Percentiles rank a stretch among this genome's conserved stretches.
phyloP scores from a whole-genome alignment of 1,139 yeast species.

The Casaregolazyma lundiana region DNA sequence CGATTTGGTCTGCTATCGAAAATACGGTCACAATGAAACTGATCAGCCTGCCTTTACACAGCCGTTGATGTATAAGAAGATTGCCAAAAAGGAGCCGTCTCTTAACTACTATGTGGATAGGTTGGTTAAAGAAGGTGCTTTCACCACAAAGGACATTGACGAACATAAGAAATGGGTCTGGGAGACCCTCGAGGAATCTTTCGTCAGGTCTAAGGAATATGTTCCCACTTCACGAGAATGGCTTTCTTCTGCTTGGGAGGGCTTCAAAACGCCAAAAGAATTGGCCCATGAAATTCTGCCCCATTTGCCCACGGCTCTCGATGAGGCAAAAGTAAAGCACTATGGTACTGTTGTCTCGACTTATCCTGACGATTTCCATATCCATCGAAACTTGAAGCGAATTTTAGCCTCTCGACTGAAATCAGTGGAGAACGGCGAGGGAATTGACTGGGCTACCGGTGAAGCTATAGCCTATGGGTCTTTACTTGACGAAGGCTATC shows the following conservation, averaged over 20 bases:
- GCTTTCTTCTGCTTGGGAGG: constrained; percentile 99
- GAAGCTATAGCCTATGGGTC: constrained; percentile 98
- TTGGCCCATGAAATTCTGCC: constrained; percentile 94
- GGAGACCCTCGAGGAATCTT: constrained; percentile 87
- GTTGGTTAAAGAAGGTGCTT: constrained; percentile 79
- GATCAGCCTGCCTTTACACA: constrained; percentile 99
- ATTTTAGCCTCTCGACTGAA: constrained; percentile 84
- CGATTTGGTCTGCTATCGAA: constrained; percentile 97
- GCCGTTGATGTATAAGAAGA: constrained; percentile 91
- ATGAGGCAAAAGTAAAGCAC: constrained; percentile 62
- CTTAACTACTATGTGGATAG: constrained; percentile 79
- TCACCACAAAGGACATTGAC: constrained; percentile 82
- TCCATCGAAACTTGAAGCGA: constrained; percentile 95
- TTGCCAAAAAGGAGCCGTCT: constrained; percentile 84
- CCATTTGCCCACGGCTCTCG: constrained; percentile 92
- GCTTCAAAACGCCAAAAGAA: constrained; percentile 96
- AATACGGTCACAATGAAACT: constrained; percentile 98
- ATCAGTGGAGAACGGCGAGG: constrained; percentile 83
- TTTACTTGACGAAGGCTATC: constrained; percentile 86
- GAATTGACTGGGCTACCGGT: constrained; percentile 99
- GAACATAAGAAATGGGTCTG: constrained; percentile 99
- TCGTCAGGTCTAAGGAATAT: constrained; percentile 81
- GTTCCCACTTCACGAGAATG: constrained; percentile 92
- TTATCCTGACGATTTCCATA: constrained; percentile 81
- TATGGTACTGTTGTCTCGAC: constrained; percentile 76